Evolutionary conservation across 2,329 filamentous ascomycete species (phyloP).

Genomic region (Immersiporthe knoxdaviesiana): DNA sequence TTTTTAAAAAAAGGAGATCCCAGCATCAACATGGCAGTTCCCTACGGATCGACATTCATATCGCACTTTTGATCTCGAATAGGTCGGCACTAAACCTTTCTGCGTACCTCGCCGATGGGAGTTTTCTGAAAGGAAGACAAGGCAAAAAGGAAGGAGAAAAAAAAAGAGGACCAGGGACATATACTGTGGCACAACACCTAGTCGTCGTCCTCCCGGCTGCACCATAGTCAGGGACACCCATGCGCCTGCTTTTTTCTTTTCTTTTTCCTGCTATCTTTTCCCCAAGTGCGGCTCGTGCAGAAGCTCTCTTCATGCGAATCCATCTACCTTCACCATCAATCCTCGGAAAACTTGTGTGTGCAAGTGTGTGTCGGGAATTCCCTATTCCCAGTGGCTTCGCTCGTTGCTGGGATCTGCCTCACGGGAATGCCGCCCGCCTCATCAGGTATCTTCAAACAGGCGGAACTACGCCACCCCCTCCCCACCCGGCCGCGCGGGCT

Average conservation of each 20-base stretch:
- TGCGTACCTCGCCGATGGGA: slow-evolving; percentile 13
- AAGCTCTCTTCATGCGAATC: slow-evolving; percentile 22
- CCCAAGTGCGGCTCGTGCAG: slow-evolving; percentile 14
- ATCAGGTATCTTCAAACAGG: not conserved
- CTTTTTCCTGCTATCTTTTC: too few species aligned
- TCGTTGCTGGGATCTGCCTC: slow-evolving; percentile 2
- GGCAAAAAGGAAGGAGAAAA: not conserved
- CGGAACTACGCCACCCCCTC: not conserved
- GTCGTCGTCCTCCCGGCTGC: slow-evolving; percentile 8
- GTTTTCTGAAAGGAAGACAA: too few species aligned
- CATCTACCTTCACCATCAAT: not conserved
- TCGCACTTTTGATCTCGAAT: not conserved
- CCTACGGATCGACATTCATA: not conserved
- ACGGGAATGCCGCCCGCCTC: slow-evolving; percentile 4
- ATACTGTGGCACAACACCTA: not conserved
- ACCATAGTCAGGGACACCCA: slow-evolving; percentile 10
- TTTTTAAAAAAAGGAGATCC: not conserved
- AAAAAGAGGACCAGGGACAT: not conserved
- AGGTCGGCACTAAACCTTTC: slow-evolving; percentile 4
- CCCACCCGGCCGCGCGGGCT: not conserved
- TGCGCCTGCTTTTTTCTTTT: too few species aligned
- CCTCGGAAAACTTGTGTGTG: slow-evolving; percentile 12
- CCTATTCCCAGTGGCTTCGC: not conserved
- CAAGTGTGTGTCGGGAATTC: not conserved
- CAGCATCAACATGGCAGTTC: not conserved